Conservation (phyloP, 192 early-diverging fungal species). For the Blastocladiella britannica region DNA sequence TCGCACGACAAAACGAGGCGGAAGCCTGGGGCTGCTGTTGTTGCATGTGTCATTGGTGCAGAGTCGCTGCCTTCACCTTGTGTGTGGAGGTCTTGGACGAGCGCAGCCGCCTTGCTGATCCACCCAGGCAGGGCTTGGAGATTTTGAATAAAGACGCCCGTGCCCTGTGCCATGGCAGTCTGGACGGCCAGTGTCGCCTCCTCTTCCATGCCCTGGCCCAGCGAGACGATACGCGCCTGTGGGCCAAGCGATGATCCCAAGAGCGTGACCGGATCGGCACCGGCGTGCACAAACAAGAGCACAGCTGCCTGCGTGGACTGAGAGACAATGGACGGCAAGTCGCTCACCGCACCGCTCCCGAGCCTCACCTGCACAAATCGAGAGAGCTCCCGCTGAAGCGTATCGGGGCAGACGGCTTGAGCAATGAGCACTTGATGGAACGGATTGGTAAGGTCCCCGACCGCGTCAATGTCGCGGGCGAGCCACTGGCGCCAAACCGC, state of each 20-base stretch:
- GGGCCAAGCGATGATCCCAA: slow-evolving; percentile 16
- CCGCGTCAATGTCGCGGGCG: too few relatives aligned
- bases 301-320: slow-evolving; percentile 19
- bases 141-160: slow-evolving; percentile 11
- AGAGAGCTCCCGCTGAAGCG: too few relatives aligned
- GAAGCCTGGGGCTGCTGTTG: slow-evolving; percentile 10
- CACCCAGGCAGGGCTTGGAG: slow-evolving; percentile 15
- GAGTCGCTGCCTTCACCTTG: too few relatives aligned
- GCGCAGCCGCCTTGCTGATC: slow-evolving; percentile 18
- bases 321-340: too few relatives aligned
- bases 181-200: slow-evolving; percentile 29
- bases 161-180: slow-evolving; percentile 16
- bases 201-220: slow-evolving; percentile 17
- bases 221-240: slow-evolving; percentile 16
- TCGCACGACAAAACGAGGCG: background rate
- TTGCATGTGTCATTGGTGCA: background rate
- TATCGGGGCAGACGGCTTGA: too few relatives aligned
- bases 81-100: too few relatives aligned
- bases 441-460: too few relatives aligned
- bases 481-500: too few relatives aligned
- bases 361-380: too few relatives aligned
- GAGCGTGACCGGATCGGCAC: background rate
- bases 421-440: too few relatives aligned
- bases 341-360: too few relatives aligned
- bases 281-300: slow-evolving; percentile 19